A percentile compares a stretch with the other conserved stretches of the same genome.
Evolutionary conservation across 768 basidiomycete genomes (phyloP).

Genomic region (Mycena filopes): DNA sequence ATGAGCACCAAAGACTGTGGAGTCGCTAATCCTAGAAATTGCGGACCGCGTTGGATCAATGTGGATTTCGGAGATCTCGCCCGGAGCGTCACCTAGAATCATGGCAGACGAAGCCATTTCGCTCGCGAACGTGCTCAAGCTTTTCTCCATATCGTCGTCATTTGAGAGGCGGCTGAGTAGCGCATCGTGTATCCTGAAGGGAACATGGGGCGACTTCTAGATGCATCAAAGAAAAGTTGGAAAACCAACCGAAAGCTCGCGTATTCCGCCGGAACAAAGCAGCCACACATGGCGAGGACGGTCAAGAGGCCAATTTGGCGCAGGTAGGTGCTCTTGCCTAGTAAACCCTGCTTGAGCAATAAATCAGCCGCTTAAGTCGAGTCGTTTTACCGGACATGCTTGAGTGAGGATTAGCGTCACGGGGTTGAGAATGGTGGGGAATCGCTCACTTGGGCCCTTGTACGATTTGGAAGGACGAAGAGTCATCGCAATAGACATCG

Average conservation of each 20-base stretch:
- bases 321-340: slow-evolving; percentile 94
- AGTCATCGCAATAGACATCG: slow-evolving; percentile 88
- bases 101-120: slow-evolving; percentile 95
- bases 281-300: slow-evolving; percentile 90
- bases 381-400: slow-evolving; percentile 69
- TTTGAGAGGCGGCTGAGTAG: slow-evolving; percentile 91
- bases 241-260: slow-evolving; percentile 82
- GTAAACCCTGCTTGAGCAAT: slow-evolving; percentile 1
- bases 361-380: neutral
- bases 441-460: slow-evolving; percentile 86
- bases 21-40: slow-evolving; percentile 73
- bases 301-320: slow-evolving; percentile 86
- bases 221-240: neutral
- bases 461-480: slow-evolving; percentile 89
- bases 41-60: neutral
- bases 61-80: neutral
- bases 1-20: slow-evolving; percentile 81
- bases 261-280: slow-evolving; percentile 94
- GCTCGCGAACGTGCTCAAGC: slow-evolving; percentile 92
- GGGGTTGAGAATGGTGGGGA: neutral
- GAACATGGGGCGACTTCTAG: neutral
- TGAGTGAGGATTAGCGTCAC: neutral
- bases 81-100: slow-evolving; percentile 72
- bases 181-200: slow-evolving; percentile 77
- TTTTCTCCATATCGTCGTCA: slow-evolving; percentile 92